Percentiles rank a stretch among this genome's conserved stretches.
Conservation (phyloP, 768 basidiomycete species). For the Boletus barrowsii region DNA sequence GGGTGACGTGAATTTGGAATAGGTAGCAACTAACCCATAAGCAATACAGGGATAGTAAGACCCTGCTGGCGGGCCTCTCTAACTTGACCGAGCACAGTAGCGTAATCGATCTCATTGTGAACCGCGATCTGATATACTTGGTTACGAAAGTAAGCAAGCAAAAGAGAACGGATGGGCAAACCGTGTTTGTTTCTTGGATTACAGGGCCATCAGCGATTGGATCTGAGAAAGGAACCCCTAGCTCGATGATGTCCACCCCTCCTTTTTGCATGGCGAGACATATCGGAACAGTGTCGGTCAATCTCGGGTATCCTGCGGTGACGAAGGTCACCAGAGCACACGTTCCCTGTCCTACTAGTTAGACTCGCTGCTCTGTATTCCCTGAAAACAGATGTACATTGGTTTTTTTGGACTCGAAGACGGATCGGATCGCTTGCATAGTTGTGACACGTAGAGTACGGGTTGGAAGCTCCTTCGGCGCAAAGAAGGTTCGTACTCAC, state of each 20-base stretch:
- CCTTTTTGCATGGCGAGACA: constrained; percentile 91
- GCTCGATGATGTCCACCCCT: constrained; percentile 91
- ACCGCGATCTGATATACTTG: constrained; percentile 68
- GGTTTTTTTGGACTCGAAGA: constrained; percentile 26
- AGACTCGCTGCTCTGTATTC: background rate
- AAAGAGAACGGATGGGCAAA: constrained; percentile 1
- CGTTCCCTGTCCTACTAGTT: constrained; percentile 24
- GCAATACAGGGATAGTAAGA: constrained; percentile 75
- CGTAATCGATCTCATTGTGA: constrained; percentile 74
- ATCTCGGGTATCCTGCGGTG: constrained; percentile 88
- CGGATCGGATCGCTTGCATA: constrained; percentile 30
- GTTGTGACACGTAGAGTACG: background rate
- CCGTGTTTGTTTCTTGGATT: constrained; percentile 93
- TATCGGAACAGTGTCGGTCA: constrained; percentile 78
- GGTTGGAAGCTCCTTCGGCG: no score
- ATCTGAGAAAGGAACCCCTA: constrained; percentile 80
- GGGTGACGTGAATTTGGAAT: background rate
- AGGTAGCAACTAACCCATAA: constrained; percentile 23
- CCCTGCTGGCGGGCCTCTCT: constrained; percentile 79
- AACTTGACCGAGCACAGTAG: constrained; percentile 68
- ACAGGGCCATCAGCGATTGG: constrained; percentile 94
- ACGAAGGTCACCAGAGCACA: constrained; percentile 83
- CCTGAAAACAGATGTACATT: constrained; percentile 6
- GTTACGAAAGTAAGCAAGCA: background rate
- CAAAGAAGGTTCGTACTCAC: no score